Conservation (phyloP, 495 filamentous ascomycete genomes). For the Penicillium psychrofluorescens region DNA sequence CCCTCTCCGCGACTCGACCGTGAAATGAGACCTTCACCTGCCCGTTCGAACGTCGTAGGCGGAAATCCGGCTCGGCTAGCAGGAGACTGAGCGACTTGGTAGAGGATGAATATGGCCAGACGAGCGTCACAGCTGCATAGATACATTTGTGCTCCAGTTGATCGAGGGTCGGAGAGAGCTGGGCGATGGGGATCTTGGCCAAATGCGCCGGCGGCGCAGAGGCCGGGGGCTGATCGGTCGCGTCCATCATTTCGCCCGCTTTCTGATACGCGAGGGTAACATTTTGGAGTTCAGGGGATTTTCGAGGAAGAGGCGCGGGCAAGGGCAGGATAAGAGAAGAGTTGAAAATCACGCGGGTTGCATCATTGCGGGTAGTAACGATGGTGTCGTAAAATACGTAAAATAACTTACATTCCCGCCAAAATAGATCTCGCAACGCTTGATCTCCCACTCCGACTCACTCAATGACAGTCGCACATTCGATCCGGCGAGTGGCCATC, state of each 20-base stretch:
- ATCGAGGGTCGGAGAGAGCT: conserved; percentile 51
- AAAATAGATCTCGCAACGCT: background rate
- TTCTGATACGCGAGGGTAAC: conserved; percentile 3
- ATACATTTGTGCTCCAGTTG: conserved; percentile 31
- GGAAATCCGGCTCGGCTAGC: conserved; percentile 80
- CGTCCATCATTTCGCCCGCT: conserved; percentile 26
- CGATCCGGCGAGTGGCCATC: conserved; percentile 31
- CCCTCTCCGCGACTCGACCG: conserved; percentile 62
- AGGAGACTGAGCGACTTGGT: conserved; percentile 64
- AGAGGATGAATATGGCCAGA: conserved; percentile 86
- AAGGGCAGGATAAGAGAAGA: too few relatives aligned
- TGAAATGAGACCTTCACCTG: conserved; percentile 77
- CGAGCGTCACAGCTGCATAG: conserved; percentile 66
- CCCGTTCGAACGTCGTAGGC: conserved; percentile 67
- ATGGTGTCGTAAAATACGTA: too few relatives aligned
- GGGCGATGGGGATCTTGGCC: conserved; percentile 54
- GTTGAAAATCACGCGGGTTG: too few relatives aligned
- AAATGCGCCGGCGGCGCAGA: conserved; percentile 16
- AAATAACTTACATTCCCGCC: background rate
- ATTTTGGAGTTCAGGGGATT: too few relatives aligned
- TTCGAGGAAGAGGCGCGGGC: too few relatives aligned
- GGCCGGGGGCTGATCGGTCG: conserved; percentile 16
- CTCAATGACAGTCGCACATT: conserved; percentile 15
- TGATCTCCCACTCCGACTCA: background rate
- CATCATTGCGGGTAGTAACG: too few relatives aligned